Evolutionary conservation across 106 monocot species (phyloP).

Genomic region (Dendrobium huoshanense): DNA sequence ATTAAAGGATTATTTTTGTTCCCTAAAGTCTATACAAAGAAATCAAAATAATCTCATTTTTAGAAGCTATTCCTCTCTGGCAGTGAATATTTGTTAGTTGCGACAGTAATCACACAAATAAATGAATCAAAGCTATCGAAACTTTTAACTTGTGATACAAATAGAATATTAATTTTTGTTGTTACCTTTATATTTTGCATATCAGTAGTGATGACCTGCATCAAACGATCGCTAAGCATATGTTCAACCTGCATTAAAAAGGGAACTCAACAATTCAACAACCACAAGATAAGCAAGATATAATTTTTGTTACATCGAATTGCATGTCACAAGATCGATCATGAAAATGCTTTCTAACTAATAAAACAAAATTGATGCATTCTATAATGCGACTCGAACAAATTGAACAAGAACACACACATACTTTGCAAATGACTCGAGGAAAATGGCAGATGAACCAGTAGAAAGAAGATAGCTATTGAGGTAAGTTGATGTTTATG

Average conservation of each 20-base stretch:
- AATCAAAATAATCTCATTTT: neutral
- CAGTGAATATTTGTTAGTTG: neutral
- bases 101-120: neutral
- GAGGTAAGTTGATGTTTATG: neutral
- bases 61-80: neutral
- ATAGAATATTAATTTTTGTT: neutral
- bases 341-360: neutral
- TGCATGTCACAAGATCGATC: constrained; percentile 3
- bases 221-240: constrained; percentile 74
- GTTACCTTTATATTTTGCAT: constrained; percentile 76
- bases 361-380: neutral
- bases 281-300: neutral
- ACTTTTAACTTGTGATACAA: neutral
- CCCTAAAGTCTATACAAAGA: too few species aligned
- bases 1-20: too few species aligned
- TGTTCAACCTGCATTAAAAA: constrained; percentile 67
- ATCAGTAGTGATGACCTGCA: constrained; percentile 75
- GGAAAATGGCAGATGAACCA: neutral
- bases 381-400: neutral
- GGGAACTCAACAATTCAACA: neutral
- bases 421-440: neutral
- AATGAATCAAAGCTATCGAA: neutral
- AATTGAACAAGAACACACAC: neutral
- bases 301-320: neutral
- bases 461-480: neutral